Evolutionary conservation across 768 basidiomycete species (phyloP).

Genomic region (Suillus lakei): DNA sequence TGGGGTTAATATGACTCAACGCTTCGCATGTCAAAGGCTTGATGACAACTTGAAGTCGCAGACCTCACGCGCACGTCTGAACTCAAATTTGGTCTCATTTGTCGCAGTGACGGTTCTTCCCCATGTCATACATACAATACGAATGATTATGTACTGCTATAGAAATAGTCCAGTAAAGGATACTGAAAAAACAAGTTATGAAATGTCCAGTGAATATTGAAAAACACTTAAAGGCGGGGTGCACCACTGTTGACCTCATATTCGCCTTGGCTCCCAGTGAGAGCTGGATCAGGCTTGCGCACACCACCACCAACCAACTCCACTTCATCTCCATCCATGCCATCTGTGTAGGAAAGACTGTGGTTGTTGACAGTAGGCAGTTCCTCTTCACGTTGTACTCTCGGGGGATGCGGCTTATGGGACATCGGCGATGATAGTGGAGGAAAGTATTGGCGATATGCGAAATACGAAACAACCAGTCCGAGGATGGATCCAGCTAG

Average conservation of each 20-base stretch:
- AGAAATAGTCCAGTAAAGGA: not conserved
- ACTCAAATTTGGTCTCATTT: not conserved
- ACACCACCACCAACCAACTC: constrained; percentile 28
- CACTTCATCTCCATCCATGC: constrained; percentile 26
- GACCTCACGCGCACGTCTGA: not conserved
- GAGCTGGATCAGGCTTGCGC: constrained; percentile 14
- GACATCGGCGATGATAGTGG: constrained; percentile 63
- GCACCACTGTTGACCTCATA: constrained; percentile 25
- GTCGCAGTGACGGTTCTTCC: not conserved
- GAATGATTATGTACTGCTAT: not conserved
- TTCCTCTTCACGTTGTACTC: constrained; percentile 51
- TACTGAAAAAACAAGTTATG: not conserved
- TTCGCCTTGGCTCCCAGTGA: constrained; percentile 34
- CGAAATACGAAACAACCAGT: constrained; percentile 67
- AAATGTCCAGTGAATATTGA: not conserved
- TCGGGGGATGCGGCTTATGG: constrained; percentile 76
- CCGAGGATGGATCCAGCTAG: constrained; percentile 81
- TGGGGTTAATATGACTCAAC: not conserved
- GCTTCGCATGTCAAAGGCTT: not conserved
- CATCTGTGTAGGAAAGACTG: constrained; percentile 18
- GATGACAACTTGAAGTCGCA: not conserved
- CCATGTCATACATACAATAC: not conserved
- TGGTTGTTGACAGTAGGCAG: constrained; percentile 45
- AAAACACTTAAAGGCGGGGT: constrained; percentile 15
- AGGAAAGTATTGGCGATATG: constrained; percentile 86